phyloP scores from a whole-genome alignment of 2,329 filamentous ascomycete genomes.

The Colletotrichum horii region DNA sequence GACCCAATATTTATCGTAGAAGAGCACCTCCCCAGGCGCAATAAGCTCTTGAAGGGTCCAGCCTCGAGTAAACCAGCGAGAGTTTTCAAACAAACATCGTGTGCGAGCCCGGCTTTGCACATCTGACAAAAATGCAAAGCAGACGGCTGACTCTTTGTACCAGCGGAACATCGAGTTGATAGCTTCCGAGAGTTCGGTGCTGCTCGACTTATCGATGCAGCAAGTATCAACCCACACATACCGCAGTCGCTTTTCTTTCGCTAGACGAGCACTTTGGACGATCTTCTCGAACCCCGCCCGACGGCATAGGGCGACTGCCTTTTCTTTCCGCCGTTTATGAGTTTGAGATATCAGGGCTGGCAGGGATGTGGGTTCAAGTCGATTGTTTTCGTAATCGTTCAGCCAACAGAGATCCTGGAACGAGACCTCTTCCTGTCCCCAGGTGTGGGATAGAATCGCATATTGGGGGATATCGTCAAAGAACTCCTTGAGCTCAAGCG shows the following conservation, averaged over 20 bases:
- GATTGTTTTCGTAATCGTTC: conserved; percentile 7
- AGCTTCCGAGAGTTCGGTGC: conserved; percentile 34
- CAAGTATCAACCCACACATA: conserved; percentile 43
- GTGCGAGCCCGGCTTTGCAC: too few species aligned
- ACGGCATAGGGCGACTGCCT: too few species aligned
- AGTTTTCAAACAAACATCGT: too few species aligned
- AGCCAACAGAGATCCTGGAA: conserved; percentile 20
- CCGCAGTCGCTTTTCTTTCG: conserved; percentile 22
- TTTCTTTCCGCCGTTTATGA: too few species aligned
- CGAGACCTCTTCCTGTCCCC: conserved; percentile 17
- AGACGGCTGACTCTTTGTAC: conserved; percentile 35
- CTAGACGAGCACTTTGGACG: background rate
- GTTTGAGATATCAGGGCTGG: background rate
- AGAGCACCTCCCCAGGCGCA: too few species aligned
- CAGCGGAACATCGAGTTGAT: conserved; percentile 32
- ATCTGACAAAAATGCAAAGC: conserved; percentile 36
- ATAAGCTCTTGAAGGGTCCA: conserved; percentile 22
- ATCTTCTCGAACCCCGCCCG: conserved; percentile 20
- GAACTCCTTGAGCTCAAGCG: background rate
- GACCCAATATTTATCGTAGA: too few species aligned
- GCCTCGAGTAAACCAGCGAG: background rate
- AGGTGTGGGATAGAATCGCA: conserved; percentile 24
- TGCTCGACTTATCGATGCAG: conserved; percentile 37
- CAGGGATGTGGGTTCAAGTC: background rate
- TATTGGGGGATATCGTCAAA: background rate